A percentile compares a stretch with the other conserved stretches of the same genome.
Evolutionary conservation across 2,329 filamentous ascomycete genomes (phyloP).

Genomic region (Didymella pinodella): DNA sequence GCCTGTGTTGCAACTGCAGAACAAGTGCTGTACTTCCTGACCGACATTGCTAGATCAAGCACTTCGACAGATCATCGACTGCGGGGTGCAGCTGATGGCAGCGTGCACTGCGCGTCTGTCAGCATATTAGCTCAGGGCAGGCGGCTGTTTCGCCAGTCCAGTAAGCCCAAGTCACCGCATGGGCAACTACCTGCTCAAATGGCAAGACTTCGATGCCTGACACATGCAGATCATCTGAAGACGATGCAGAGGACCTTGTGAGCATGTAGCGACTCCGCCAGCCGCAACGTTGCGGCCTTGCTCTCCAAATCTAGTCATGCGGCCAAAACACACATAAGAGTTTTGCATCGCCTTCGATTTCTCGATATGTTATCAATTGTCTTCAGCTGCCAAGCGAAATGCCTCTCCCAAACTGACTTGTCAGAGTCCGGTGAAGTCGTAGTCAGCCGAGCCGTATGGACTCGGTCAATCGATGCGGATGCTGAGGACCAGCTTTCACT

Average conservation of each 20-base stretch:
- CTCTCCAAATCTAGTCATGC: background rate
- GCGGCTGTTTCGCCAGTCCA: conserved; percentile 12
- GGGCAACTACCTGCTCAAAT: background rate
- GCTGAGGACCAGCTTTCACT: background rate
- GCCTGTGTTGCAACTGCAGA: conserved; percentile 12
- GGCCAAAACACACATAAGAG: background rate
- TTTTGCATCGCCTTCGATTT: background rate
- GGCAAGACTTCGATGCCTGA: conserved; percentile 11
- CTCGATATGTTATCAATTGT: background rate
- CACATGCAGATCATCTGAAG: background rate
- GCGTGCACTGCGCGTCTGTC: conserved; percentile 20
- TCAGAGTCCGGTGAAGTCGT: conserved; percentile 13
- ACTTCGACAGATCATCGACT: conserved; percentile 14
- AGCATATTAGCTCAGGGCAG: conserved; percentile 17
- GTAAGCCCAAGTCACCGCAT: conserved; percentile 5
- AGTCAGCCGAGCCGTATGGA: background rate
- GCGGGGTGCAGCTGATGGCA: conserved; percentile 23
- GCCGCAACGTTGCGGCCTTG: background rate
- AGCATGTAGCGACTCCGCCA: background rate
- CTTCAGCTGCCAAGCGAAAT: background rate
- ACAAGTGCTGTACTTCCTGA: conserved; percentile 14
- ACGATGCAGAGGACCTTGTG: background rate
- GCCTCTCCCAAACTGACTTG: background rate
- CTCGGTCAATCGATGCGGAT: conserved; percentile 1
- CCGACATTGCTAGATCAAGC: conserved; percentile 15